Percentiles rank a stretch among this genome's conserved stretches.
Evolutionary conservation across 305 asterid species (phyloP).

Genomic region (Fraxinus baroniana): DNA sequence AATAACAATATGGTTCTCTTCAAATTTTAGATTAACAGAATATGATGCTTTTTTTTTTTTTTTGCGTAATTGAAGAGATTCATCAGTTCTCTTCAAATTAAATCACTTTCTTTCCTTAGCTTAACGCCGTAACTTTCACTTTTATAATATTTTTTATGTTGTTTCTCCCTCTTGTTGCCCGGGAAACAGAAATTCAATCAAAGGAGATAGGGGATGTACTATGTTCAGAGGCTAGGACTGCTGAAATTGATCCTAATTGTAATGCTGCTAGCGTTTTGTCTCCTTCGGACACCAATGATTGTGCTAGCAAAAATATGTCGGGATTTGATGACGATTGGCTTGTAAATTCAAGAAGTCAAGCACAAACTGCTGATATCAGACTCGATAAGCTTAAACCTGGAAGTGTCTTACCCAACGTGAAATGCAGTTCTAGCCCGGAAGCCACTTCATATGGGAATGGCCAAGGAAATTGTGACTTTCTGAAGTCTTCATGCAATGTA

Average conservation of each 20-base stretch:
- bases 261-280: constrained; percentile 25
- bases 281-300: constrained; percentile 29
- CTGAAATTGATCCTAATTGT: constrained; percentile 17
- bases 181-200: constrained; percentile 16
- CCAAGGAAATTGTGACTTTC: constrained; percentile 25
- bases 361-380: constrained; percentile 29
- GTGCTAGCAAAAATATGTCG: constrained; percentile 24
- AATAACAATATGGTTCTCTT: not conserved
- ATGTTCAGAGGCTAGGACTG: constrained; percentile 21
- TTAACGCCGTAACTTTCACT: constrained; percentile 11
- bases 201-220: constrained; percentile 25
- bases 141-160: not conserved
- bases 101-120: constrained; percentile 11
- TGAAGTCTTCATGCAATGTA: constrained; percentile 40
- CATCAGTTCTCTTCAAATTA: not conserved
- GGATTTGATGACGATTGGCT: constrained; percentile 26
- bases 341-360: constrained; percentile 27
- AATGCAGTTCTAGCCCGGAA: constrained; percentile 33
- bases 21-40: not conserved
- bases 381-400: constrained; percentile 31
- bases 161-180: constrained; percentile 25
- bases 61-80: not conserved
- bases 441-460: constrained; percentile 37
- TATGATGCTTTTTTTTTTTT: not conserved
- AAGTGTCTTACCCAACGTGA: constrained; percentile 23